Percentiles rank a stretch among this genome's conserved stretches.
Evolutionary conservation across 1,284 basidiomycete genomes (phyloP).

Genomic region (Apiotrichum montevideense): DNA sequence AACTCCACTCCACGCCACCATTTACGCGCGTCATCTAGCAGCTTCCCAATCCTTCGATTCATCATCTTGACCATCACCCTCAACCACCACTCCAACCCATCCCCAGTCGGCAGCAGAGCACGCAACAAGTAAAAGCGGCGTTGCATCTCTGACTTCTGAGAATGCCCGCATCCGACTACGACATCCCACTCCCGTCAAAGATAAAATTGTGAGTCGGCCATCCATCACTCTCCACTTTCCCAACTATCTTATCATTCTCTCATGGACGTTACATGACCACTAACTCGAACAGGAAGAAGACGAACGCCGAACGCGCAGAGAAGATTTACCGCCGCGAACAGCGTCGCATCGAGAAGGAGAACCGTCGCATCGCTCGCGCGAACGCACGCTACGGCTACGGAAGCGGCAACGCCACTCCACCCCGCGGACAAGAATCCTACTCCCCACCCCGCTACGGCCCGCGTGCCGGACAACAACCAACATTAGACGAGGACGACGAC

Average conservation of each 20-base stretch:
- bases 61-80: background rate
- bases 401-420: background rate
- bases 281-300: slow-evolving; percentile 27
- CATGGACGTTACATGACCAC: background rate
- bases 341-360: slow-evolving; percentile 11
- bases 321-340: slow-evolving; percentile 30
- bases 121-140: too few relatives aligned
- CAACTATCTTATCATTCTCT: background rate
- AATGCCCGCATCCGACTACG: slow-evolving; percentile 8
- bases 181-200: slow-evolving; percentile 9
- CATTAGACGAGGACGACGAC: background rate
- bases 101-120: too few relatives aligned
- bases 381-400: slow-evolving; percentile 20
- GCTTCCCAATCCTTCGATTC: background rate
- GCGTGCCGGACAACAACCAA: background rate
- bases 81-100: background rate
- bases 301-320: slow-evolving; percentile 25
- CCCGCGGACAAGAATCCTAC: background rate
- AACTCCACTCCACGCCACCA: too few relatives aligned
- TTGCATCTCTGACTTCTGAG: too few relatives aligned
- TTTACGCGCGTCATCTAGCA: background rate
- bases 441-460: background rate
- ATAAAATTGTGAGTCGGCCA: slow-evolving; percentile 15
- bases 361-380: slow-evolving; percentile 26
- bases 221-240: background rate